A percentile compares a stretch with the other conserved stretches of the same genome.
Conservation (phyloP, 208 protist genomes). For the Trypanosoma rangeli region DNA sequence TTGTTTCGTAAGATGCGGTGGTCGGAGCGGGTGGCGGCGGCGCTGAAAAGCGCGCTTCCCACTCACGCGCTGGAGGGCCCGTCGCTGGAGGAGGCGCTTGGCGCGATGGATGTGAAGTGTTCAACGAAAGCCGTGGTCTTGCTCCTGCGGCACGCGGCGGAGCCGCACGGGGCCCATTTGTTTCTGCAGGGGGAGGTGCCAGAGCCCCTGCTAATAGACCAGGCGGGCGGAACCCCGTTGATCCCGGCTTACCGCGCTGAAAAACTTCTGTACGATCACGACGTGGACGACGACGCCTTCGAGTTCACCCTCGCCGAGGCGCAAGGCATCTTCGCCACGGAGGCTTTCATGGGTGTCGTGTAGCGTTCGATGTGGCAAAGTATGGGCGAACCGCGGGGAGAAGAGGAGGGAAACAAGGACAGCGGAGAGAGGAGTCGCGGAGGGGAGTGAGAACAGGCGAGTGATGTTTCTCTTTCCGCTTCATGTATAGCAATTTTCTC, state of each 20-base stretch:
- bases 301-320: constrained; percentile 14
- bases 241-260: not conserved
- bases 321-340: constrained; percentile 10
- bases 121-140: constrained; percentile 7
- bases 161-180: constrained; percentile 2
- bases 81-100: not conserved
- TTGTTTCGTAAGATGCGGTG: constrained; percentile 41
- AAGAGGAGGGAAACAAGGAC: constrained; percentile 8
- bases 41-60: constrained; percentile 12
- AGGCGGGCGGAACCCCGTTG: not conserved
- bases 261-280: constrained; percentile 25
- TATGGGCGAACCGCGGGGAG: constrained; percentile 8
- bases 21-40: constrained; percentile 30
- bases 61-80: not conserved
- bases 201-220: not conserved
- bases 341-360: constrained; percentile 9
- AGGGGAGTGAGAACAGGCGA: constrained; percentile 3
- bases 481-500: too few relatives aligned
- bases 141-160: constrained; percentile 5
- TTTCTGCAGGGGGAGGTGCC: constrained; percentile 21
- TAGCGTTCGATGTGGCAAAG: too few relatives aligned
- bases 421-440: too few relatives aligned
- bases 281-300: constrained; percentile 22
- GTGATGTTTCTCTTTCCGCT: too few relatives aligned
- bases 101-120: constrained; percentile 8